These are phyloP conservation scores for Microsporum audouinii DNA, from an alignment of 2,329 filamentous ascomycete genomes.

Conservation along the genomic window DNA sequence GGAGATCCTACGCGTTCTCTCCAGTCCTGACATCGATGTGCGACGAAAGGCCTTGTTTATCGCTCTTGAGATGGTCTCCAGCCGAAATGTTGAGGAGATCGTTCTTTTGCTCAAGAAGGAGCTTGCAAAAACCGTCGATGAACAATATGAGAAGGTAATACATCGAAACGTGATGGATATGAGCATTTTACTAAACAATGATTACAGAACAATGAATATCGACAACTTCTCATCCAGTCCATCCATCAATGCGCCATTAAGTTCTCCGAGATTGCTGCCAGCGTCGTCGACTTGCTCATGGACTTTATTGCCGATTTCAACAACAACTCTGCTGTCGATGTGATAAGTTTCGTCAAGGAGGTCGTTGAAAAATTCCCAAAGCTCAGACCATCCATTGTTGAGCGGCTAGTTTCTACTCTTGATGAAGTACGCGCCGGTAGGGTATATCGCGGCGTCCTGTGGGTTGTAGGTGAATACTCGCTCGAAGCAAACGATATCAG, in stretches of 20 bases:
- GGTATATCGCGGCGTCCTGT: conserved; percentile 90
- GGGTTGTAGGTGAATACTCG: conserved; percentile 97
- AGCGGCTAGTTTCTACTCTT: conserved; percentile 77
- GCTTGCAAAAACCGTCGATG: conserved; percentile 90
- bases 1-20: conserved; percentile 91
- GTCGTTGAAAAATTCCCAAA: conserved; percentile 96
- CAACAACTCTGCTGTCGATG: conserved; percentile 90
- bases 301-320: conserved; percentile 98
- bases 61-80: conserved; percentile 94
- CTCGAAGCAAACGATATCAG: conserved; percentile 86
- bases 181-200: conserved; percentile 14
- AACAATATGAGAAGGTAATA: conserved; percentile 81
- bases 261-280: conserved; percentile 94
- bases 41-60: conserved; percentile 81
- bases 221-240: conserved; percentile 86
- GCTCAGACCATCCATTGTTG: conserved; percentile 74
- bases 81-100: conserved; percentile 97
- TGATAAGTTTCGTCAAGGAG: conserved; percentile 97
- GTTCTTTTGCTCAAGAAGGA: conserved; percentile 95
- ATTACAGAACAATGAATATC: conserved; percentile 69
- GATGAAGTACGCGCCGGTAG: conserved; percentile 92
- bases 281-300: conserved; percentile 93
- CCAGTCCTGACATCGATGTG: conserved; percentile 91
- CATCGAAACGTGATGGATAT: background rate
- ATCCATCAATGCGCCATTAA: conserved; percentile 99